Evolutionary conservation across 768 basidiomycete species (phyloP), one percentile per base, ranked within the genome.

Genomic region (Clavaria fumosa): DNA sequence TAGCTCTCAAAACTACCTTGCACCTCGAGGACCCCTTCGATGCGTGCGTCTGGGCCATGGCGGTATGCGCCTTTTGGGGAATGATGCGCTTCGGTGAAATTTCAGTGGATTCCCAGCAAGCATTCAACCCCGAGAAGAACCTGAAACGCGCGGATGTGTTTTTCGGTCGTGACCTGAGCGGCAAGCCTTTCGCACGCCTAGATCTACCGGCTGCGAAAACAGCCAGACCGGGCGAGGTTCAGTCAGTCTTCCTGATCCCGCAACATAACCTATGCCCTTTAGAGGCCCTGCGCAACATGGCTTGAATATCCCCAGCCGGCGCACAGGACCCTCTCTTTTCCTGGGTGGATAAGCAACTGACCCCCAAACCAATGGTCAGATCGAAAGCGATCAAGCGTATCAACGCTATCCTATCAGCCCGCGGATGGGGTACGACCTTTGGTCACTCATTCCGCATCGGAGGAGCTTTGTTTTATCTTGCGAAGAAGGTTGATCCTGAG

Each of bases 381-480:
- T 7, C 34, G 0, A 27, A 39, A 4, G 56, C 59, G 1, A 32
- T 63, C 0, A 12, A 23, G 0, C 35, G 49, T 1, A 55, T 62
- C 37, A 64, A 63, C 33, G 4, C n/a, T 1, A 55, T 59, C 5
- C 41, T 59, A 0, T 6, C 17, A 0, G 41, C 49, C 0, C 22
- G 15, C 1, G 55, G 59, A 4, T 58, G 44, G 38, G 61, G 59
- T 0, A 60, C 45, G 1, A 11, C 55, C 5, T 63, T 61, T 34
- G 57, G 62, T 0, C 63, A 66, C 44, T 63, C 58, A 6, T 67
- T 67, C 44, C 49, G 58, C 2, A 67, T 66, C 14, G 62, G 63
- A 0, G 62, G 62, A 1, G 58, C 64, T 0, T 58, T 59, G 0
- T 59, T 53, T 38, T 59, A 47, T 34, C 47, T 65, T 0, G 43